phyloP scores from a whole-genome alignment of 2,329 filamentous ascomycete species.

The Rhinocladiella mackenziei region DNA sequence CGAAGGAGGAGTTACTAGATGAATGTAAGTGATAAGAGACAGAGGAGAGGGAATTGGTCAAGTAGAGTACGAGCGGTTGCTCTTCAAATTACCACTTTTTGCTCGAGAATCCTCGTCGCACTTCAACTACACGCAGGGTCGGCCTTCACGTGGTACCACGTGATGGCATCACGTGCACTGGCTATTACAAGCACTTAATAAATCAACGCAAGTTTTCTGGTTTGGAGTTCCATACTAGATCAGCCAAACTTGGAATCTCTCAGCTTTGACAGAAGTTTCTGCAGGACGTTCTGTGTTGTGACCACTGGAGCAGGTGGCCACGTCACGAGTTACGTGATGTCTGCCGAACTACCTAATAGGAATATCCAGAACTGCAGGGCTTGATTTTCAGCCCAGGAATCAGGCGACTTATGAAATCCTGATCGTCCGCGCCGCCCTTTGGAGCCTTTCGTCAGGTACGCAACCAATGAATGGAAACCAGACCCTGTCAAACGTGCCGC shows the following conservation, averaged over 20 bases:
- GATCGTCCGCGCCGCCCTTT: conserved; percentile 4
- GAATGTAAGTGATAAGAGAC: neutral
- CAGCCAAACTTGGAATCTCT: no score
- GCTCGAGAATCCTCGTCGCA: no score
- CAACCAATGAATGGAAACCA: conserved; percentile 7
- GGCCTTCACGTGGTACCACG: no score
- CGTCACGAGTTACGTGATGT: conserved; percentile 13
- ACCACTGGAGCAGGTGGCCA: conserved; percentile 8
- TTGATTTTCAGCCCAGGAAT: conserved; percentile 8
- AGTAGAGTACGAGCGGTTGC: no score
- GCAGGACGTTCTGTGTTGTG: neutral
- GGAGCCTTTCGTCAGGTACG: conserved; percentile 14
- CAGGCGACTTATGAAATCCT: conserved; percentile 15
- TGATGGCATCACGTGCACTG: no score
- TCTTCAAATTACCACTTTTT: no score
- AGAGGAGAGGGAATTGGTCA: no score
- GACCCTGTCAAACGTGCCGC: conserved; percentile 7
- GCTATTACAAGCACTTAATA: no score
- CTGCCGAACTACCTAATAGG: neutral
- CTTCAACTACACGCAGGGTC: no score
- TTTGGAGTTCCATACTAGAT: no score
- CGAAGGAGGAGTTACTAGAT: no score
- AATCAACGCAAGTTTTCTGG: no score
- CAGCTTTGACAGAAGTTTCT: neutral
- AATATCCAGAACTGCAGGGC: neutral